Conservation (phyloP, 1,284 basidiomycete species). For the Ustilago hordei region DNA sequence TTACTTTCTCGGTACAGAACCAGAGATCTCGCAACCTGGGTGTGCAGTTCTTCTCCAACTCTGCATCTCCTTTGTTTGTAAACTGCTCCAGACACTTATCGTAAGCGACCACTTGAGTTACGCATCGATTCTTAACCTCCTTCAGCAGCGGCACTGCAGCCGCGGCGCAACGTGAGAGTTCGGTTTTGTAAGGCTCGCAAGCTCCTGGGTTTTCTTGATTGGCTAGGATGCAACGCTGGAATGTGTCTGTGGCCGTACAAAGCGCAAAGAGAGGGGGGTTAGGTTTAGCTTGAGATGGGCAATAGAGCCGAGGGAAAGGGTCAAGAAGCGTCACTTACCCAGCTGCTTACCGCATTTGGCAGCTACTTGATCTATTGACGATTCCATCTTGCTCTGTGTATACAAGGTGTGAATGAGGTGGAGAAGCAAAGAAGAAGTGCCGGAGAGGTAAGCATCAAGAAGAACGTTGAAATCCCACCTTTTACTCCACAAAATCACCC, state of each 20-base stretch:
- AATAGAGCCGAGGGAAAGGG: neutral
- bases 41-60: constrained; percentile 59
- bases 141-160: constrained; percentile 61
- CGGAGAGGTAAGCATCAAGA: neutral
- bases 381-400: constrained; percentile 36
- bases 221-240: constrained; percentile 65
- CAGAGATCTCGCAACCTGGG: constrained; percentile 56
- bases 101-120: constrained; percentile 57
- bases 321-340: constrained; percentile 14
- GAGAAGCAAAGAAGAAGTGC: constrained; percentile 6
- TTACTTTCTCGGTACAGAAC: constrained; percentile 64
- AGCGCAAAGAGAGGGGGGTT: neutral
- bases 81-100: constrained; percentile 58
- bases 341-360: constrained; percentile 57
- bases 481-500: constrained; percentile 21
- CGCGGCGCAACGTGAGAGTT: constrained; percentile 61
- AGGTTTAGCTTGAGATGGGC: neutral
- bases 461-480: neutral
- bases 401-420: neutral
- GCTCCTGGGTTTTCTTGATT: constrained; percentile 51
- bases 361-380: constrained; percentile 54
- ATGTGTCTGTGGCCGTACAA: constrained; percentile 31
- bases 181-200: constrained; percentile 55
- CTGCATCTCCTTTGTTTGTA: constrained; percentile 50
- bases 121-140: constrained; percentile 62